These are phyloP conservation scores for Arabidopsis thaliana DNA, from an alignment of 345 rosid genomes.

Conservation along the genomic window DNA sequence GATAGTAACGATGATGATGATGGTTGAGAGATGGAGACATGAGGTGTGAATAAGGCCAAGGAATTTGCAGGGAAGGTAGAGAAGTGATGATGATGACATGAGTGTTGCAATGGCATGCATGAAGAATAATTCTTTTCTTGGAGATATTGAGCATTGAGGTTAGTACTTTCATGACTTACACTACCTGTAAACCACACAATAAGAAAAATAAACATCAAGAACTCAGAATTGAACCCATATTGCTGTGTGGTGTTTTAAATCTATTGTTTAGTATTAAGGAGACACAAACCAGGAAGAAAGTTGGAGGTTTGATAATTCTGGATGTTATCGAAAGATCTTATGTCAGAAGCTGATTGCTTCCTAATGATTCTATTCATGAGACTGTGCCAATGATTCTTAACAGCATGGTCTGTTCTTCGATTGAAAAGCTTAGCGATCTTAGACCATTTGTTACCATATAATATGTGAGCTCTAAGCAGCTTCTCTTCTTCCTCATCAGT, in stretches of 20 bases:
- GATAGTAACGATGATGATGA: constrained; percentile 45
- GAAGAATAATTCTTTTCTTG: constrained; percentile 22
- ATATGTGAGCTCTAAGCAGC: constrained; percentile 58
- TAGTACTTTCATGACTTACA: constrained; percentile 38
- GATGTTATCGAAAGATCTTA: neutral
- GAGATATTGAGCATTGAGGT: constrained; percentile 7
- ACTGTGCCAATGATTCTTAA: constrained; percentile 73
- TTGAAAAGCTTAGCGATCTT: constrained; percentile 62
- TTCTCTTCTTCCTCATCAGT: neutral
- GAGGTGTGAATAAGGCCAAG: constrained; percentile 44
- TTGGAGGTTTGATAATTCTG: constrained; percentile 22
- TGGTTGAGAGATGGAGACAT: constrained; percentile 50
- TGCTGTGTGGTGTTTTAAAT: neutral
- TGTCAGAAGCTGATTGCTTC: constrained; percentile 44
- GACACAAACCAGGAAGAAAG: constrained; percentile 39
- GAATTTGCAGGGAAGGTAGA: constrained; percentile 45
- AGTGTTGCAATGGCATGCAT: constrained; percentile 38
- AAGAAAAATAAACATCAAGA: neutral
- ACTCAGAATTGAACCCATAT: neutral
- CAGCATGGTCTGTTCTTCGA: constrained; percentile 68
- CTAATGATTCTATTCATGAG: constrained; percentile 58
- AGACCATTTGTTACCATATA: constrained; percentile 71
- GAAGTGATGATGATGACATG: constrained; percentile 41
- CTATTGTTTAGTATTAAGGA: neutral
- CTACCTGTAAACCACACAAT: constrained; percentile 42